Evolutionary conservation across 2,329 filamentous ascomycete genomes (phyloP), one percentile per base, ranked within the genome.

Genomic region (Huntiella decipiens): DNA sequence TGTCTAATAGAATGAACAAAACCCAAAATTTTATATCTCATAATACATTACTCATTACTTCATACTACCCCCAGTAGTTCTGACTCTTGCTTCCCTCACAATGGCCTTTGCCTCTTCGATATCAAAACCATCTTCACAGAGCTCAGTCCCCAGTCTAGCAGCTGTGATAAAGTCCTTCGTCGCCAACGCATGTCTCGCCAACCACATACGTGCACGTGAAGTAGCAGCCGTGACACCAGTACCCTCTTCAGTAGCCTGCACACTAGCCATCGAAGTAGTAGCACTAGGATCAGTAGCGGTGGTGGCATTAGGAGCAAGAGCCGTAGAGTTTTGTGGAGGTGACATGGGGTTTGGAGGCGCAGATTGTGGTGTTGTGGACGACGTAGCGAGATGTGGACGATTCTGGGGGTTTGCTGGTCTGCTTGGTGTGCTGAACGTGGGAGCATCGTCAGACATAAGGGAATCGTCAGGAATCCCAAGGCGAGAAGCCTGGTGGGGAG

Each of bases 51-150:
- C 17, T 19, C 17, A 19, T 19, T 19, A 19, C 17, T 19, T 19
- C 17, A 19, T 19, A 19, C 17, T 13, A 35, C 13, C 33, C 33
- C 11, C 11, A 35, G 13, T 13, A 35, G 13, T 35, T 13, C 82
- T 73, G 4, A 81, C 81, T 53, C 87, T 72, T 10, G 93, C 79
- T 60, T 96, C 88, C 51, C 85, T 73, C 51, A 94, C 82, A 54
- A 96, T 65, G 3, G 86, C 85, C 63, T 96, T 96, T 22, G 91
- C 91, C 61, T 98, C 91, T 59, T 98, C 91, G 2, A 96, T 85
- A 61, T 96, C 91, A 19, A 92, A 79, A 0, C 91, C 91, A 61
- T 98, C 91, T 61, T 95, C 85, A 58, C 87, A 95, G 39, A 98
- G 66, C 62, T 98, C 91, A 51, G 79, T 85, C 0, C 86, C 87